Evolutionary conservation across 495 filamentous ascomycete genomes (phyloP), one percentile per base, ranked within the genome.

Genomic region (Penicillium antarcticum): DNA sequence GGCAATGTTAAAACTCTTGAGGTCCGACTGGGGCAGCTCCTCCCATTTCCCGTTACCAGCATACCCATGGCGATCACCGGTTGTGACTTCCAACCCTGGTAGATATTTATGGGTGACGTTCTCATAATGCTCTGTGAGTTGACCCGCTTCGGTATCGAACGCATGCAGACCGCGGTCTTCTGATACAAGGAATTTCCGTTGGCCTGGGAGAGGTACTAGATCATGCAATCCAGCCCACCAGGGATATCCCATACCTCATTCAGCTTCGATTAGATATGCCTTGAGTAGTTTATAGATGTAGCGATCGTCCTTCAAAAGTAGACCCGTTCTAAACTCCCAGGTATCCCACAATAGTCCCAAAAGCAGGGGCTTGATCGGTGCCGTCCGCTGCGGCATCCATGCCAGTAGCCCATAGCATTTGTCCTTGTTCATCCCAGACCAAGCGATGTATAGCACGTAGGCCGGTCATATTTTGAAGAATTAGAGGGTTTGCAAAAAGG

Each of bases 201-300:
- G n/a, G n/a, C n/a, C n/a, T n/a, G n/a, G n/a, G 11, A 45, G 5
- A 14, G 42, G 42, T 35, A 45, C 42, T 18, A 67, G 56, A 38
- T 67, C 63, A 24, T 67, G 63, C 1, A 56, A 48, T 5, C 63
- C 63, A 18, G 51, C 55, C 60, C 61, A 67, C 63, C 63, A 66
- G 23, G 52, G 37, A 18, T 60, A 63, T 2, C 53, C 58, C 3
- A 13, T 26, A 3, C 63, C 63, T 60, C 61, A 67, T 60, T 67
- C 63, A 5, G 53, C 52, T 4, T 57, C 51, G 24, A 59, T 48
- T 16, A 44, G 14, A 21, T 49, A 51, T 8, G 55, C 44, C 4
- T 58, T 21, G 1, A 44, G 29, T 8, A 60, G 42, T 19, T 32
- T 39, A 42, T 58, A 66, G 5, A 48, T 33, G 13, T 38, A 51